Evolutionary conservation across 441 rosid genomes (phyloP).

Genomic region (Jatropha multifida): DNA sequence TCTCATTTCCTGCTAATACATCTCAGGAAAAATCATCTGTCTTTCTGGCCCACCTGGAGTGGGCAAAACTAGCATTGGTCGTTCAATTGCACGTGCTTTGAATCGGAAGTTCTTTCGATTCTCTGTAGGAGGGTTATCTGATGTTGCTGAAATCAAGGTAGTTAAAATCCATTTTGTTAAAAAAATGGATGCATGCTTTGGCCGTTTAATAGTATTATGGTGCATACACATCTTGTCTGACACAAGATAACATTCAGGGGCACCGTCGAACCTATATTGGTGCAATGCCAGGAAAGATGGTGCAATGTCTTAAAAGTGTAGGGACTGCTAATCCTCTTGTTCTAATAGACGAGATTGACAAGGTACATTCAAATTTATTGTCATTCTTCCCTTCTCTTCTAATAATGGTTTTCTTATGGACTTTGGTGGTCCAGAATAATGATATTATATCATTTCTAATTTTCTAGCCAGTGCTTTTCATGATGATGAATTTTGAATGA

Average conservation of each 20-base stretch:
- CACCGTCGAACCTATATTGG: constrained; percentile 95
- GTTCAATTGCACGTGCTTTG: constrained; percentile 93
- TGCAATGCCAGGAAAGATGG: constrained; percentile 99
- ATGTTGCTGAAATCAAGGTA: constrained; percentile 98
- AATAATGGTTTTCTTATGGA: background rate
- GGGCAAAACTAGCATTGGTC: constrained; percentile 97
- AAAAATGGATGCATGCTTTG: background rate
- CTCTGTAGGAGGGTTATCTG: constrained; percentile 95
- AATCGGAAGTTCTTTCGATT: constrained; percentile 85
- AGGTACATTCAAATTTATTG: constrained; percentile 43
- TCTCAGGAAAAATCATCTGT: constrained; percentile 91
- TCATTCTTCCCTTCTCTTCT: background rate
- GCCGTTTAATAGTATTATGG: background rate
- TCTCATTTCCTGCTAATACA: constrained; percentile 19
- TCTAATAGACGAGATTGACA: constrained; percentile 96
- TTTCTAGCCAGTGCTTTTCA: background rate
- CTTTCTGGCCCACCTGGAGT: constrained; percentile 99
- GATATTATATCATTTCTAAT: background rate
- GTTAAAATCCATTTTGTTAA: background rate
- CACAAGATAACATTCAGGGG: constrained; percentile 51
- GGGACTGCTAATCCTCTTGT: constrained; percentile 97
- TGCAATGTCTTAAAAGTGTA: constrained; percentile 93
- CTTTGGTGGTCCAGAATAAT: constrained; percentile 3
- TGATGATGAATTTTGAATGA: background rate
- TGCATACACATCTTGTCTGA: constrained; percentile 16